phyloP scores from a whole-genome alignment of 2,329 filamentous ascomycete genomes.

The Apiospora arundinis region DNA sequence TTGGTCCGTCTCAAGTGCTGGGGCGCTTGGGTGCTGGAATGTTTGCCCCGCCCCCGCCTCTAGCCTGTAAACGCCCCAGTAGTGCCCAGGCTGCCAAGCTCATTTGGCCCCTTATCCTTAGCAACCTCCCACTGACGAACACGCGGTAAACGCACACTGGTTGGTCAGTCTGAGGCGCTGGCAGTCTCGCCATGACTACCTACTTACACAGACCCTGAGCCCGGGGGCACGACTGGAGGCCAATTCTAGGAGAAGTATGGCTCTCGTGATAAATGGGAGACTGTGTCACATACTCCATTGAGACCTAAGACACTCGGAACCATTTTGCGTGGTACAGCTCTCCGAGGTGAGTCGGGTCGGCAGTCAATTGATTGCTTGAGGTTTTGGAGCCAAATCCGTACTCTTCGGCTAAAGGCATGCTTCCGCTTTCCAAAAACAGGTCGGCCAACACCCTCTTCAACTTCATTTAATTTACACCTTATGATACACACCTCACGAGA shows the following conservation, averaged over 20 bases:
- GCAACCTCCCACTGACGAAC: too few relatives aligned
- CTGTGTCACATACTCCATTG: neutral
- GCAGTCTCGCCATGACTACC: too few relatives aligned
- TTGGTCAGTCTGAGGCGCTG: too few relatives aligned
- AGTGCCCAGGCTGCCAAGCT: too few relatives aligned
- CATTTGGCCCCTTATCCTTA: too few relatives aligned
- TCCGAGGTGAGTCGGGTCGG: neutral
- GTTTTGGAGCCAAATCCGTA: neutral
- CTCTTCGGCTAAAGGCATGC: neutral
- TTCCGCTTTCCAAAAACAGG: neutral
- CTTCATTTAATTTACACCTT: neutral
- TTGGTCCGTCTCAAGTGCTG: neutral
- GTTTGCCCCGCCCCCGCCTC: constrained; percentile 6
- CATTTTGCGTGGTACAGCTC: neutral
- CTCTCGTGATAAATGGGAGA: neutral
- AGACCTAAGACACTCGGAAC: neutral
- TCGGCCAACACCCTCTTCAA: neutral
- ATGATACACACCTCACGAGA: neutral
- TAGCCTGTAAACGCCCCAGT: neutral
- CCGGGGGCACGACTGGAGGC: too few relatives aligned
- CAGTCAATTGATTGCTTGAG: neutral
- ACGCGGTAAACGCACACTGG: too few relatives aligned
- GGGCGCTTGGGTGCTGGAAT: neutral
- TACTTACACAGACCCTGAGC: too few relatives aligned
- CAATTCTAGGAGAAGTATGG: too few relatives aligned